These are phyloP conservation scores for Fusarium pseudograminearum DNA, from an alignment of 2,329 filamentous ascomycete species.

Conservation along the genomic window DNA sequence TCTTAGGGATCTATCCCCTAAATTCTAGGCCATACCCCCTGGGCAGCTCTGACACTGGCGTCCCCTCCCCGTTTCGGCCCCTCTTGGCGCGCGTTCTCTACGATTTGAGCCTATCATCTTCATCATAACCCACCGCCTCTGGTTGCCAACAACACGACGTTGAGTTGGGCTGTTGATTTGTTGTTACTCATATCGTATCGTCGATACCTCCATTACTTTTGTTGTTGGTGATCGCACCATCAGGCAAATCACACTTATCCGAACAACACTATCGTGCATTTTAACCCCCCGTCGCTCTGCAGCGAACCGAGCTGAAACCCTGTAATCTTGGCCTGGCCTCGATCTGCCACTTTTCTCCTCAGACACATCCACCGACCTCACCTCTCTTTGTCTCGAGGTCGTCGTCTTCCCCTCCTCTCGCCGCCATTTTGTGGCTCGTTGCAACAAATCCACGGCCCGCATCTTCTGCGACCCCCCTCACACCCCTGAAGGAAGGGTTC, in stretches of 20 bases:
- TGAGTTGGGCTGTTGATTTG: conserved; percentile 30
- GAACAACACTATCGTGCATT: conserved; percentile 33
- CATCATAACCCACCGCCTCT: conserved; percentile 44
- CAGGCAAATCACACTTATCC: conserved; percentile 23
- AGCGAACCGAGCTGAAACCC: conserved; percentile 32
- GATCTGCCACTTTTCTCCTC: conserved; percentile 27
- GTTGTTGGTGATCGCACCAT: conserved; percentile 42
- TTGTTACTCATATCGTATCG: conserved; percentile 30
- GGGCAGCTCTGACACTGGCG: conserved; percentile 9
- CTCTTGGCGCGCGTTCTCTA: conserved; percentile 35
- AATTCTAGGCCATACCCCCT: conserved; percentile 29
- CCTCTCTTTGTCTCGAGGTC: conserved; percentile 28
- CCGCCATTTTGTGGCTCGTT: conserved; percentile 46
- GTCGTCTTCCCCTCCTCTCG: conserved; percentile 31
- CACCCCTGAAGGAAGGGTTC: conserved; percentile 39
- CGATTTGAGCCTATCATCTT: conserved; percentile 45
- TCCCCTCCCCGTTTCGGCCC: conserved; percentile 31
- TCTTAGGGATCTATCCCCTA: conserved; percentile 28
- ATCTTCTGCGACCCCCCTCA: conserved; percentile 41
- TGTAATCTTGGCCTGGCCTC: conserved; percentile 35
- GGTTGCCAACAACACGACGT: conserved; percentile 33
- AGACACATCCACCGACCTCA: conserved; percentile 17
- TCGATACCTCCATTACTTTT: conserved; percentile 21
- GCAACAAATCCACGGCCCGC: conserved; percentile 38
- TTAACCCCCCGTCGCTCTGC: conserved; percentile 28